These are phyloP conservation scores for Cynanchum wilfordii DNA, from an alignment of 257 asterid species.

Conservation along the genomic window DNA sequence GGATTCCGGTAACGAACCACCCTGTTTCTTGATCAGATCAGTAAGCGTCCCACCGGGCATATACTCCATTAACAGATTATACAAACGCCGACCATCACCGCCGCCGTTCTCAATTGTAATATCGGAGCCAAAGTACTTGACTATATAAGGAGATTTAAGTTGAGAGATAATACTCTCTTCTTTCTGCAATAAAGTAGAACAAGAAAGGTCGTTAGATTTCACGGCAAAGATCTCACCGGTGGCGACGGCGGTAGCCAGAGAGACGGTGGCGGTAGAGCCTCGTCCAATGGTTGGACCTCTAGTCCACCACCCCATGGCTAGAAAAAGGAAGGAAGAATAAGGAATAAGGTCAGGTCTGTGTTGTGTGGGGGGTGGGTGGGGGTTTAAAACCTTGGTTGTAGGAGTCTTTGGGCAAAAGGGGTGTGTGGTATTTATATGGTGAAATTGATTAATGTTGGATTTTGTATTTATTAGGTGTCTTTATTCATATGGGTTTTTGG, in stretches of 20 bases:
- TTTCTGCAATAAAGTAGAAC: conserved; percentile 37
- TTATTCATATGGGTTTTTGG: conserved; percentile 27
- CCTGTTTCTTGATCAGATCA: conserved; percentile 45
- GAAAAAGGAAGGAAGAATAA: not conserved
- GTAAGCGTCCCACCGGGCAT: conserved; percentile 65
- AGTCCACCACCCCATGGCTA: conserved; percentile 63
- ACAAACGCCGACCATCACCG: conserved; percentile 3
- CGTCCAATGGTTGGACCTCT: conserved; percentile 74
- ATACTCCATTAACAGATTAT: conserved; percentile 72
- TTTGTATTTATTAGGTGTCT: conserved; percentile 24
- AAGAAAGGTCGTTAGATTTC: conserved; percentile 46
- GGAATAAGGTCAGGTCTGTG: not conserved
- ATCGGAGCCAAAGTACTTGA: conserved; percentile 54
- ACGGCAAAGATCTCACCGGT: conserved; percentile 63
- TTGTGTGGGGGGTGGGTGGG: not conserved
- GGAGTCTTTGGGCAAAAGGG: not conserved
- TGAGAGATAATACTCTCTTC: conserved; percentile 52
- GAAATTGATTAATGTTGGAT: not conserved
- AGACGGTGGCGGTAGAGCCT: conserved; percentile 74
- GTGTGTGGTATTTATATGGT: conserved; percentile 23
- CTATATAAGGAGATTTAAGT: conserved; percentile 53
- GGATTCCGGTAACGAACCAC: conserved; percentile 41
- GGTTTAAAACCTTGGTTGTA: not conserved
- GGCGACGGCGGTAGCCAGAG: conserved; percentile 43
- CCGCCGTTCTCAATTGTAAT: conserved; percentile 21